phyloP scores from a whole-genome alignment of 2,329 filamentous ascomycete genomes.

The Elsinoe batatas region DNA sequence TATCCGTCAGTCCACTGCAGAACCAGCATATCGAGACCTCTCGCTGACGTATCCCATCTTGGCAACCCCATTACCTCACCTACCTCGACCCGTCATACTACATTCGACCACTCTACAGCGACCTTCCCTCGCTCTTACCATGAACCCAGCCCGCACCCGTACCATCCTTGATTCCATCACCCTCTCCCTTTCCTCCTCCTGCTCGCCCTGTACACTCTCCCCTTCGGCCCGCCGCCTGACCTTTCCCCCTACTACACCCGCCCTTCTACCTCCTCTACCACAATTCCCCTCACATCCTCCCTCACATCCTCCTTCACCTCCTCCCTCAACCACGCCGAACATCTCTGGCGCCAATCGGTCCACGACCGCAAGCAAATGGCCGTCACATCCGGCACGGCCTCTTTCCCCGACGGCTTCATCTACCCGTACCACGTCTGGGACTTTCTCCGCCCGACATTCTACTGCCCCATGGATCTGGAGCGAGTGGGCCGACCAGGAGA shows the following conservation, averaged over 20 bases:
- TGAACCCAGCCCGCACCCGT: background rate
- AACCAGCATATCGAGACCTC: background rate
- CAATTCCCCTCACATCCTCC: too few relatives aligned
- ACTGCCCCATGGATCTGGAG: conserved; percentile 34
- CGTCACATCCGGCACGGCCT: background rate
- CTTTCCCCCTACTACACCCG: too few relatives aligned
- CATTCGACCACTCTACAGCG: background rate
- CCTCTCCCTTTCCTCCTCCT: conserved; percentile 3
- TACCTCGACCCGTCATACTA: too few relatives aligned
- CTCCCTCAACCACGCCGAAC: background rate
- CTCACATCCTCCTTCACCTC: background rate
- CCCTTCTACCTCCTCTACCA: too few relatives aligned
- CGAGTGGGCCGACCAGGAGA: conserved; percentile 32
- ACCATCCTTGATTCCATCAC: conserved; percentile 5
- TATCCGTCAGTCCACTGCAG: background rate
- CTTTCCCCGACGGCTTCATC: background rate
- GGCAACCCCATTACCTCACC: too few relatives aligned
- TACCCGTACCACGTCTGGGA: conserved; percentile 27
- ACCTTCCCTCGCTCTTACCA: background rate
- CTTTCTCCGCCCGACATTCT: conserved; percentile 32
- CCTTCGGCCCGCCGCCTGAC: too few relatives aligned
- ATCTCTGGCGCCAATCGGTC: conserved; percentile 1
- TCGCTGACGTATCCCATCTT: too few relatives aligned
- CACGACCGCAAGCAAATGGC: conserved; percentile 1
- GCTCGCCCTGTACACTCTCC: background rate